phyloP scores from a whole-genome alignment of 768 basidiomycete species.

The Hydnum rufescens region DNA sequence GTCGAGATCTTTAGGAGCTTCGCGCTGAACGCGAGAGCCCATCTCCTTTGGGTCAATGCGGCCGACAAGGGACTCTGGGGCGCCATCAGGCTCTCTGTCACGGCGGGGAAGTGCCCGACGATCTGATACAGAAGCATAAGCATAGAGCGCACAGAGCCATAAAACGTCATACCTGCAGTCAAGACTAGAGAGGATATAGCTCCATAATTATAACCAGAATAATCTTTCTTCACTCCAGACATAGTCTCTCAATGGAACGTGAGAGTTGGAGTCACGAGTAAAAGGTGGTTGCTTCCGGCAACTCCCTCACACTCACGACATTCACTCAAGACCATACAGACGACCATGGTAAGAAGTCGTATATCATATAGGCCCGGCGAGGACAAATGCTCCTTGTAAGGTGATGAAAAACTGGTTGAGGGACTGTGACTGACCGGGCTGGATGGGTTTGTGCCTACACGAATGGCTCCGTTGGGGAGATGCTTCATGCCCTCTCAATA shows the following conservation, averaged over 20 bases:
- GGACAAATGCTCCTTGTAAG: no score
- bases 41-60: conserved; percentile 78
- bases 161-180: conserved; percentile 37
- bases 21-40: conserved; percentile 75
- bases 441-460: no score
- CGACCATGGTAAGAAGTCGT: no score
- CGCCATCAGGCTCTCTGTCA: conserved; percentile 93
- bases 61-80: conserved; percentile 80
- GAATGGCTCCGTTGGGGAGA: no score
- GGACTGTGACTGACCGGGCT: no score
- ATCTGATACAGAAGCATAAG: conserved; percentile 20
- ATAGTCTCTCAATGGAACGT: background rate
- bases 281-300: no score
- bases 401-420: no score
- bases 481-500: no score
- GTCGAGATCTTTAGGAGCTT: conserved; percentile 70
- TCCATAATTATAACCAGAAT: conserved; percentile 88
- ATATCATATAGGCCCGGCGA: no score
- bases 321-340: no score
- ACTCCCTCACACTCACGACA: no score
- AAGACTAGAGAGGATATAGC: conserved; percentile 88
- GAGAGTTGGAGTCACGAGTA: no score
- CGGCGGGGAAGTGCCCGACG: conserved; percentile 59
- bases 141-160: background rate
- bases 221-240: conserved; percentile 36